phyloP scores from a whole-genome alignment of 2,329 filamentous ascomycete genomes.

The Penicillium sp. region DNA sequence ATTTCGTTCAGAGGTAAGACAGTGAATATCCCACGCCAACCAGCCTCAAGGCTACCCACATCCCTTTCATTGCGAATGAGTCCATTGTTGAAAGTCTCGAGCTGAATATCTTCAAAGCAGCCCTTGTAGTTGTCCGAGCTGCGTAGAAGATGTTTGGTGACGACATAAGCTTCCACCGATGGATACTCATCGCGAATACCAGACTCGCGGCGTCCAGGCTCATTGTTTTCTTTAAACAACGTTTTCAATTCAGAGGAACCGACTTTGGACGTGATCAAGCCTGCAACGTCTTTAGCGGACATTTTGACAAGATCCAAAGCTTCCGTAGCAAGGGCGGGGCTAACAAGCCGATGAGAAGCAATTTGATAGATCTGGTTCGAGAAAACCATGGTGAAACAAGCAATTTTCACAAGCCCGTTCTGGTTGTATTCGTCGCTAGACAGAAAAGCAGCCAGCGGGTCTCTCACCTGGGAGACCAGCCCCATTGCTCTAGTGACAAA shows the following conservation, averaged over 20 bases:
- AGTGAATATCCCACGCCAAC: slow-evolving; percentile 48
- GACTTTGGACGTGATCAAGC: slow-evolving; percentile 28
- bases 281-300: slow-evolving; percentile 37
- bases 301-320: slow-evolving; percentile 30
- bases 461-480: slow-evolving; percentile 40
- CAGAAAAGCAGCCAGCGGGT: slow-evolving; percentile 26
- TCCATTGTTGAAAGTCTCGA: slow-evolving; percentile 25
- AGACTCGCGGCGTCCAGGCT: slow-evolving; percentile 40
- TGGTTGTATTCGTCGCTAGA: slow-evolving; percentile 15
- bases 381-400: slow-evolving; percentile 35
- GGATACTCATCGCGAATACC: slow-evolving; percentile 48
- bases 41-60: slow-evolving; percentile 32
- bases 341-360: slow-evolving; percentile 32
- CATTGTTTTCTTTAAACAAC: slow-evolving; percentile 47
- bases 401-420: slow-evolving; percentile 19
- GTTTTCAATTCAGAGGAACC: slow-evolving; percentile 37
- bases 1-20: slow-evolving; percentile 55
- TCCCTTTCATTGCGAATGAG: slow-evolving; percentile 26
- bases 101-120: slow-evolving; percentile 45
- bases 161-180: slow-evolving; percentile 46
- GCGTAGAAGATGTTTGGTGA: slow-evolving; percentile 45
- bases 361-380: slow-evolving; percentile 40
- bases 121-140: slow-evolving; percentile 25
- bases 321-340: slow-evolving; percentile 18
- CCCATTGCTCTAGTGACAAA: slow-evolving; percentile 41